Conservation (phyloP, 2,329 filamentous ascomycete species). For the Fulvia fulva region DNA sequence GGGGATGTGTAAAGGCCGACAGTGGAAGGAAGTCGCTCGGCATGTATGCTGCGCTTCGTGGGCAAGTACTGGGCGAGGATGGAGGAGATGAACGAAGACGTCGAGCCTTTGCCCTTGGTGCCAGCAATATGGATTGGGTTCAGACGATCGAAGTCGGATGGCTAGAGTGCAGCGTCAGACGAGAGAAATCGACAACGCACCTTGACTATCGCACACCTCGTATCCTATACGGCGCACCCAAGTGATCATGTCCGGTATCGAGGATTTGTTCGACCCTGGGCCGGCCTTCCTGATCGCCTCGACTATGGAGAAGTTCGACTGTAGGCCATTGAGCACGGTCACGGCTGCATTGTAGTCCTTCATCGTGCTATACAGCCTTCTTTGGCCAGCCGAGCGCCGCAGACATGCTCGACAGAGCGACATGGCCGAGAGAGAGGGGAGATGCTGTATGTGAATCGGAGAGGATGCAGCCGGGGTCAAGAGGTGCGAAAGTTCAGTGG, state of each 20-base stretch:
- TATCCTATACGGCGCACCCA: constrained; percentile 77
- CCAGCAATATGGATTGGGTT: constrained; percentile 80
- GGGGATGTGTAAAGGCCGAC: constrained; percentile 83
- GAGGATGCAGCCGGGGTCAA: too few species aligned
- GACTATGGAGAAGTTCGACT: constrained; percentile 74
- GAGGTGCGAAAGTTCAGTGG: too few species aligned
- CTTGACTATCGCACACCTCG: constrained; percentile 49
- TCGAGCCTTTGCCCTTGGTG: constrained; percentile 91
- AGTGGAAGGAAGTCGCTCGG: constrained; percentile 25
- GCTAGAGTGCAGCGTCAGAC: constrained; percentile 38
- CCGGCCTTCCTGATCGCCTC: constrained; percentile 74
- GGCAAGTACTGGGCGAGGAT: constrained; percentile 64
- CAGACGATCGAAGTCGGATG: constrained; percentile 57
- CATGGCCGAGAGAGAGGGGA: not conserved
- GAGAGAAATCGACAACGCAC: not conserved
- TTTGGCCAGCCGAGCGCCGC: not conserved
- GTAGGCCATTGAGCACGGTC: constrained; percentile 67
- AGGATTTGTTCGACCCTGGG: constrained; percentile 65
- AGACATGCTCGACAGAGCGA: constrained; percentile 9
- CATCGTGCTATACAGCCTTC: constrained; percentile 13
- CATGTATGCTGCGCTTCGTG: constrained; percentile 33
- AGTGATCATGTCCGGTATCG: constrained; percentile 76
- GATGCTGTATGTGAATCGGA: too few species aligned
- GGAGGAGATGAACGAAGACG: constrained; percentile 75
- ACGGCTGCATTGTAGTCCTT: constrained; percentile 57